Percentiles rank a stretch among this genome's conserved stretches.
Evolutionary conservation across 257 asterid genomes (phyloP).

Genomic region (Jacaranda copaia): DNA sequence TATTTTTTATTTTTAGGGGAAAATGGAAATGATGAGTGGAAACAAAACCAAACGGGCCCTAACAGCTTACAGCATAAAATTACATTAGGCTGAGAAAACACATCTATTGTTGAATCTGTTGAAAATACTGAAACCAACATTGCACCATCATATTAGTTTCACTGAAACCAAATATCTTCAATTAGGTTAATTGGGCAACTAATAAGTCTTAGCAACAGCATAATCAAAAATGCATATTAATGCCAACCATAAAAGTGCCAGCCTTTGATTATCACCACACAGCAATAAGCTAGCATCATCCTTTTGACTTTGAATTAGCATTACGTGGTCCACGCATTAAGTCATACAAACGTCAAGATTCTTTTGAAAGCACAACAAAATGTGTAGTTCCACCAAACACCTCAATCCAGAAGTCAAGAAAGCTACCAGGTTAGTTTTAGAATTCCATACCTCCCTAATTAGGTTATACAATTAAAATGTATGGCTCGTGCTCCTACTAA

Average conservation of each 20-base stretch:
- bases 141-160: neutral
- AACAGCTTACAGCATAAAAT: slow-evolving; percentile 27
- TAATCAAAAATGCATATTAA: neutral
- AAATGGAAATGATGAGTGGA: no score
- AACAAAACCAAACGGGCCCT: no score
- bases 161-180: neutral
- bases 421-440: neutral
- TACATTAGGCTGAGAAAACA: slow-evolving; percentile 4
- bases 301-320: neutral
- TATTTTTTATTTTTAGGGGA: no score
- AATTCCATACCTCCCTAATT: neutral
- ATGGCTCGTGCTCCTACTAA: neutral
- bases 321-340: neutral
- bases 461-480: neutral
- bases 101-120: neutral
- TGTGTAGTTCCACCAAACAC: neutral
- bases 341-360: neutral
- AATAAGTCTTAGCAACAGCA: neutral
- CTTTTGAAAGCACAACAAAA: neutral
- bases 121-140: neutral
- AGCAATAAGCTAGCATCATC: neutral
- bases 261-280: neutral
- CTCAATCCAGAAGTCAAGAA: neutral
- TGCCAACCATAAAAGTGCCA: neutral
- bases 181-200: neutral